Conservation (phyloP, 805 yeast genomes). For the Saccharomycopsis synnaedendra region DNA sequence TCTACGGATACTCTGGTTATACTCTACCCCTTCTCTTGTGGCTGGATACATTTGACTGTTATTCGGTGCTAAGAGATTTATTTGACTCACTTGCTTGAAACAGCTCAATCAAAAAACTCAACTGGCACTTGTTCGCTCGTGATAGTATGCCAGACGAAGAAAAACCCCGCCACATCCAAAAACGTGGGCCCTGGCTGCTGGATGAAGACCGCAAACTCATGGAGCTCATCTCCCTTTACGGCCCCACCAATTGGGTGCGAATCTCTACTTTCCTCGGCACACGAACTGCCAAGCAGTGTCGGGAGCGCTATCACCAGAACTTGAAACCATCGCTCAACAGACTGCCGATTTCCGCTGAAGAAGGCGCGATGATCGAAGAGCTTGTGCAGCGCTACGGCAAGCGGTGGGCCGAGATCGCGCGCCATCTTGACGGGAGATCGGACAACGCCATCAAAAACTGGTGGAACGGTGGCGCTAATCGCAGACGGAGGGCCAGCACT, state of each 20-base stretch:
- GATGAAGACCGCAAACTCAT: slow-evolving; percentile 68
- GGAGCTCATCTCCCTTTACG: slow-evolving; percentile 56
- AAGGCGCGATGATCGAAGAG: slow-evolving; percentile 71
- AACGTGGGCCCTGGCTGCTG: slow-evolving; percentile 77
- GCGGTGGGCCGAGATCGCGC: slow-evolving; percentile 88
- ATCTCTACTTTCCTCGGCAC: slow-evolving; percentile 64
- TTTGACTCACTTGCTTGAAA: too few species aligned
- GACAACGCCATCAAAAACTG: slow-evolving; percentile 89
- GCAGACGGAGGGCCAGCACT: slow-evolving; percentile 49
- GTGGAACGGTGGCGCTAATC: slow-evolving; percentile 94
- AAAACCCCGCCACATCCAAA: not conserved
- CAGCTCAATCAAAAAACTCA: too few species aligned
- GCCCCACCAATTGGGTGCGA: slow-evolving; percentile 84
- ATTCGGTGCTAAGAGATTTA: too few species aligned
- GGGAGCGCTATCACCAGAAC: slow-evolving; percentile 88
- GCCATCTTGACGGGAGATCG: slow-evolving; percentile 78
- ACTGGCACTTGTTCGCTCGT: too few species aligned
- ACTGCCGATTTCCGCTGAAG: slow-evolving; percentile 74
- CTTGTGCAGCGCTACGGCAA: slow-evolving; percentile 73
- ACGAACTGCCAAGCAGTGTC: slow-evolving; percentile 83
- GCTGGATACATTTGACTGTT: too few species aligned
- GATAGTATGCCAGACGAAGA: too few species aligned
- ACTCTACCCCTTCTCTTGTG: too few species aligned
- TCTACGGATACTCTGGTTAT: too few species aligned
- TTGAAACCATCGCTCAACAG: slow-evolving; percentile 76